These are phyloP conservation scores for Dactylellina sp. DNA, from an alignment of 2,329 filamentous ascomycete species.

Conservation along the genomic window DNA sequence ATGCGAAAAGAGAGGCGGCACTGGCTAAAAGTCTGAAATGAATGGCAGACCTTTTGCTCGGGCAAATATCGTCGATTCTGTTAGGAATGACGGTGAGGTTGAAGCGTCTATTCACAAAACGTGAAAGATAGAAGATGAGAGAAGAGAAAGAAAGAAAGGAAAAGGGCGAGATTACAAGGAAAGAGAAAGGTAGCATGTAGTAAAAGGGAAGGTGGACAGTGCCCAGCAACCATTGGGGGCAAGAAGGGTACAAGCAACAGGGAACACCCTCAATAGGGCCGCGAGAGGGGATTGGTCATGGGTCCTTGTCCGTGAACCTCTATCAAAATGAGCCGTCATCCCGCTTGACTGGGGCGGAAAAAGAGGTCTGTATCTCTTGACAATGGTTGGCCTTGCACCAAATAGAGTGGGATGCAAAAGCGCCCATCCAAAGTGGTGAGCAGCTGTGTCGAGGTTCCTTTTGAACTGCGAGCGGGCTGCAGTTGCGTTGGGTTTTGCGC, in stretches of 20 bases:
- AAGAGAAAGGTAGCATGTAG: conserved; percentile 35
- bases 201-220: conserved; percentile 50
- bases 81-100: conserved; percentile 52
- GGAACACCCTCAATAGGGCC: conserved; percentile 46
- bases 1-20: conserved; percentile 48
- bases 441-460: conserved; percentile 31
- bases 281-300: conserved; percentile 39
- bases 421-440: conserved; percentile 27
- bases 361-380: conserved; percentile 48
- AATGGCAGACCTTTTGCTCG: conserved; percentile 55
- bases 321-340: conserved; percentile 56
- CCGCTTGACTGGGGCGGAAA: conserved; percentile 51
- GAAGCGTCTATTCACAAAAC: conserved; percentile 44
- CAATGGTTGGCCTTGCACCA: conserved; percentile 52
- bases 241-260: conserved; percentile 24
- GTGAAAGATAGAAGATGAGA: conserved; percentile 47
- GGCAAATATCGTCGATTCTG: conserved; percentile 52
- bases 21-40: conserved; percentile 56
- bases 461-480: conserved; percentile 27
- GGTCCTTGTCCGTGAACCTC: conserved; percentile 47
- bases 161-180: conserved; percentile 38
- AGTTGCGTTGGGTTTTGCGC: conserved; percentile 42
- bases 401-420: conserved; percentile 47
- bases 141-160: conserved; percentile 30
- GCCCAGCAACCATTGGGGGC: conserved; percentile 17